A percentile compares a stretch with the other conserved stretches of the same genome.
These are phyloP conservation scores for Sclerospora graminicola DNA, from an alignment of 352 stramenopile species.

Conservation along the genomic window DNA sequence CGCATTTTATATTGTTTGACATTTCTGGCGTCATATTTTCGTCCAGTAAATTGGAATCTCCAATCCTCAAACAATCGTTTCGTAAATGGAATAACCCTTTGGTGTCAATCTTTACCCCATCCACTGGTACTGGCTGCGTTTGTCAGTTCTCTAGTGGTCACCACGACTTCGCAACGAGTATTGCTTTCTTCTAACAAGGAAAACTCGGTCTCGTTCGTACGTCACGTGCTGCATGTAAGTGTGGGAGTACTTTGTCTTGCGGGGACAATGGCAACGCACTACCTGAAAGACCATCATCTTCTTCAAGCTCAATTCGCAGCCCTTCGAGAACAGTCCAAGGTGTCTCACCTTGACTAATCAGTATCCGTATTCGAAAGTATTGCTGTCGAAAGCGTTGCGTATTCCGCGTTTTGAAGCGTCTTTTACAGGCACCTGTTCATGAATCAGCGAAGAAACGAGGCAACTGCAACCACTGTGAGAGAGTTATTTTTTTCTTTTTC, in stretches of 20 bases:
- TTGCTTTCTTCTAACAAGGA: slow-evolving; percentile 24
- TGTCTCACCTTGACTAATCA: slow-evolving; percentile 11
- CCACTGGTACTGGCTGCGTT: slow-evolving; percentile 40
- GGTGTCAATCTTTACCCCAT: slow-evolving; percentile 39
- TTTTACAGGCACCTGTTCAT: no score
- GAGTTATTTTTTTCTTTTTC: no score
- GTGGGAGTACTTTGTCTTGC: slow-evolving; percentile 40
- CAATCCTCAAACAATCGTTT: slow-evolving; percentile 2
- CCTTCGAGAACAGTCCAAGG: slow-evolving; percentile 15
- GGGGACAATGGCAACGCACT: slow-evolving; percentile 26
- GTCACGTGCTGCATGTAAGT: slow-evolving; percentile 33
- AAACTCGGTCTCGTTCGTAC: slow-evolving; percentile 11
- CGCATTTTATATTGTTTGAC: slow-evolving; percentile 72
- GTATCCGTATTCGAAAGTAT: no score
- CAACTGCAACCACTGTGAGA: no score
- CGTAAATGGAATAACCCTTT: slow-evolving; percentile 28
- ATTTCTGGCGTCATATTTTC: slow-evolving; percentile 61
- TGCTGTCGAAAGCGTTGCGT: no score
- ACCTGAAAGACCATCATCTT: slow-evolving; percentile 37
- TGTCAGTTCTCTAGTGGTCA: slow-evolving; percentile 26
- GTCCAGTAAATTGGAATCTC: not conserved
- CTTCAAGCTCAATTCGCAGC: slow-evolving; percentile 23
- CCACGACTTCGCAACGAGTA: slow-evolving; percentile 24
- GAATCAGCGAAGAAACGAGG: no score
- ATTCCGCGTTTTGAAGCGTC: no score